A percentile compares a stretch with the other conserved stretches of the same genome.
phyloP scores from a whole-genome alignment of 1,284 basidiomycete genomes.

The Ustilago cynodontis region DNA sequence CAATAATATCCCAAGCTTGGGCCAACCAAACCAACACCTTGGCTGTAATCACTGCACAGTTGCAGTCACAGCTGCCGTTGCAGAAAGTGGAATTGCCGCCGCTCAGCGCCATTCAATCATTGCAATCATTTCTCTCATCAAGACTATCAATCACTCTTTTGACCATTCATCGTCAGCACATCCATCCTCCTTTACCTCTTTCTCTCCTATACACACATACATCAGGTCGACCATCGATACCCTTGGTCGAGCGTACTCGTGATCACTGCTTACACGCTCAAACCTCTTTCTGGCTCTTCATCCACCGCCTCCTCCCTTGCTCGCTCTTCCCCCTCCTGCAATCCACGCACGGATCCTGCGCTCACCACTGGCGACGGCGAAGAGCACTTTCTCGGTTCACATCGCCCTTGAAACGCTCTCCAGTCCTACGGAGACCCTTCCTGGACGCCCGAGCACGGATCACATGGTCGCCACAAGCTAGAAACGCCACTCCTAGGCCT shows the following conservation, averaged over 20 bases:
- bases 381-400: not conserved
- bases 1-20: not conserved
- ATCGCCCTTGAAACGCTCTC: not conserved
- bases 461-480: not conserved
- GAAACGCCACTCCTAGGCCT: not conserved
- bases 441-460: not conserved
- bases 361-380: not conserved
- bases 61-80: not conserved
- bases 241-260: not conserved
- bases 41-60: not conserved
- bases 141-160: not conserved
- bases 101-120: too few relatives aligned
- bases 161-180: not conserved
- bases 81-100: too few relatives aligned
- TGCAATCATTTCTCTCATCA: too few relatives aligned
- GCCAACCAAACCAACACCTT: conserved; percentile 5
- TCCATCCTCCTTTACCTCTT: not conserved
- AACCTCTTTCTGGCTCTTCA: not conserved
- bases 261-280: not conserved
- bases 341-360: not conserved
- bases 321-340: not conserved
- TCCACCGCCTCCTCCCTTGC: not conserved
- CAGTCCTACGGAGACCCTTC: not conserved
- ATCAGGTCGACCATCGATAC: not conserved
- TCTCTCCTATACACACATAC: not conserved